Percentiles rank a stretch among this genome's conserved stretches.
Evolutionary conservation across 176 grass and related monocot species (phyloP).

Genomic region (Oryza longistaminata): DNA sequence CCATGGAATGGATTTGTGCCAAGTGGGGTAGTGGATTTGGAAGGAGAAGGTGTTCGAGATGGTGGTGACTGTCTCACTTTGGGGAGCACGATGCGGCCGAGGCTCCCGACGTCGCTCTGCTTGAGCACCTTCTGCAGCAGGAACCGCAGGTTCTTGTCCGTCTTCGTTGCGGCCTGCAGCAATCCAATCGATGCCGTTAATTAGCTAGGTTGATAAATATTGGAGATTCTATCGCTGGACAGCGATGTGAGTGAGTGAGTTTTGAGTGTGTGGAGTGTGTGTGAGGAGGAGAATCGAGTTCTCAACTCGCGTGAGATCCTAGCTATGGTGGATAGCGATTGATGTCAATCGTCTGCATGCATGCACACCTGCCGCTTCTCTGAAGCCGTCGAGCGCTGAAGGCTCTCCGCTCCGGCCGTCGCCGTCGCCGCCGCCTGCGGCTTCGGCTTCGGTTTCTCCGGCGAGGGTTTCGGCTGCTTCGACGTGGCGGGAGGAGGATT

Average conservation of each 20-base stretch:
- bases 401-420: neutral
- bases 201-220: neutral
- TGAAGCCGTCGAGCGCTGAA: constrained; percentile 27
- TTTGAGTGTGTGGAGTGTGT: constrained; percentile 17
- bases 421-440: neutral
- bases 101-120: constrained; percentile 89
- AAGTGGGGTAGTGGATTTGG: constrained; percentile 22
- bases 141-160: constrained; percentile 81
- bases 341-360: constrained; percentile 22
- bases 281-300: neutral
- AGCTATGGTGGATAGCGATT: constrained; percentile 37
- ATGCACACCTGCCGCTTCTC: constrained; percentile 74
- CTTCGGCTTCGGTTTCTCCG: neutral
- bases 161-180: constrained; percentile 50
- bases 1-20: neutral
- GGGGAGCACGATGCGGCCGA: constrained; percentile 93
- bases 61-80: constrained; percentile 60
- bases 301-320: neutral
- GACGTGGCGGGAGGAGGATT: constrained; percentile 13
- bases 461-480: constrained; percentile 34
- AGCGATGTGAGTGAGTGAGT: constrained; percentile 35
- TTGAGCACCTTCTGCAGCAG: constrained; percentile 97
- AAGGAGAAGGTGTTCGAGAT: neutral
- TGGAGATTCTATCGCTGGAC: neutral
- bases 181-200: neutral